phyloP scores from a whole-genome alignment of 1,284 basidiomycete species.

The Mycena citricolor region DNA sequence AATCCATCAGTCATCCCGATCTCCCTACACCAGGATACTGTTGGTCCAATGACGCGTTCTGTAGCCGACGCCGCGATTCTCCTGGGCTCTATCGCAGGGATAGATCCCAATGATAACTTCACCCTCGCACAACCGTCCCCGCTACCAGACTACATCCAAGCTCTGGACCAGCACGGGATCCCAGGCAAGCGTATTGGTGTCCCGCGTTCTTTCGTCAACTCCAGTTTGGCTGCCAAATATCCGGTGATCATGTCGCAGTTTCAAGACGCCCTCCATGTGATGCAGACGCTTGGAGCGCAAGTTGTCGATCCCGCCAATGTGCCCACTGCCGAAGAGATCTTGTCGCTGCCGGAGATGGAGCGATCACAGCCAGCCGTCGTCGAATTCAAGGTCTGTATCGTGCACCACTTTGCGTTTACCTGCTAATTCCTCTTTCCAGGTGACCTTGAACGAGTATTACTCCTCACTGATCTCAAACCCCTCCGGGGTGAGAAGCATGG shows the following conservation, averaged over 20 bases:
- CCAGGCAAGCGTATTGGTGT: slow-evolving; percentile 61
- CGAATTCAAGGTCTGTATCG: too few species aligned
- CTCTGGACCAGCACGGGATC: slow-evolving; percentile 47
- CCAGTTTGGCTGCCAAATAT: slow-evolving; percentile 41
- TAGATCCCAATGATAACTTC: slow-evolving; percentile 45
- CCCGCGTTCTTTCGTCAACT: slow-evolving; percentile 49
- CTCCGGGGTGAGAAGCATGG: too few species aligned
- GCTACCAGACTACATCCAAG: slow-evolving; percentile 51
- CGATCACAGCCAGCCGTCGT: too few species aligned
- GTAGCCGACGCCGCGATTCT: slow-evolving; percentile 17
- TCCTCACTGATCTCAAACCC: too few species aligned
- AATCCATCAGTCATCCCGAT: slow-evolving; percentile 7
- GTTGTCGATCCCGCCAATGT: slow-evolving; percentile 62
- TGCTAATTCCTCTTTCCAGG: too few species aligned
- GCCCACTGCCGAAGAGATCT: slow-evolving; percentile 52
- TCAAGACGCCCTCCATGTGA: slow-evolving; percentile 45
- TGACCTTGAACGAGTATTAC: too few species aligned
- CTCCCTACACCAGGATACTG: slow-evolving; percentile 17
- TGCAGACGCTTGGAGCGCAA: slow-evolving; percentile 53
- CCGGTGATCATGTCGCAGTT: too few species aligned
- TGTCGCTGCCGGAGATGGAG: too few species aligned
- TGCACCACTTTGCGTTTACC: too few species aligned
- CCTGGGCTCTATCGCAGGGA: slow-evolving; percentile 16
- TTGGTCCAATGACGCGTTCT: slow-evolving; percentile 13
- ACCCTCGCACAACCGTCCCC: slow-evolving; percentile 55